Percentiles rank a stretch among this genome's conserved stretches.
phyloP scores from a whole-genome alignment of 352 stramenopile genomes.

The Aphanomyces cochlioides region DNA sequence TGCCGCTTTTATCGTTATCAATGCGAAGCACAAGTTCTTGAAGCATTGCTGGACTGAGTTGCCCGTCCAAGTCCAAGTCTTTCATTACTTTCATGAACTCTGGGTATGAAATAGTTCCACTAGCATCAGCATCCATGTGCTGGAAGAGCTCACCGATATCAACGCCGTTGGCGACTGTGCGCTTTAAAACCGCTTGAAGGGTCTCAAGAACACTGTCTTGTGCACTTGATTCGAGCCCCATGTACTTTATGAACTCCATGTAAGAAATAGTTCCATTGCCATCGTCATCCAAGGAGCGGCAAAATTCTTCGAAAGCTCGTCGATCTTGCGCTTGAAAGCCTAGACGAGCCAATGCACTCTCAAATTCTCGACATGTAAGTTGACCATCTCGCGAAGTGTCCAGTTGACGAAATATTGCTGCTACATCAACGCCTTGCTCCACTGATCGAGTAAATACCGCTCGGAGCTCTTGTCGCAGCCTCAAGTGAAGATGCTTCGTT shows the following conservation, averaged over 20 bases:
- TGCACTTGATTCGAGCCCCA: constrained; percentile 51
- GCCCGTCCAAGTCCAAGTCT: constrained; percentile 19
- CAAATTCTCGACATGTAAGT: constrained; percentile 54
- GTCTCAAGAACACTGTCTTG: constrained; percentile 44
- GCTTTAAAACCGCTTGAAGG: constrained; percentile 48
- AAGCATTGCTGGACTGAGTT: constrained; percentile 7
- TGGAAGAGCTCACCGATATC: constrained; percentile 58
- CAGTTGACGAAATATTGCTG: constrained; percentile 63
- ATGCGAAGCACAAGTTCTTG: constrained; percentile 22
- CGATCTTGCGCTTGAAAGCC: constrained; percentile 42
- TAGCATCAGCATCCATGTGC: constrained; percentile 47
- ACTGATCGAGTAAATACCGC: constrained; percentile 48
- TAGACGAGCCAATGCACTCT: constrained; percentile 47
- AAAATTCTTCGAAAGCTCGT: constrained; percentile 43
- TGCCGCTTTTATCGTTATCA: constrained; percentile 53
- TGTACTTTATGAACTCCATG: constrained; percentile 63
- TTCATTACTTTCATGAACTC: constrained; percentile 25
- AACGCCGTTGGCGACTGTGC: constrained; percentile 47
- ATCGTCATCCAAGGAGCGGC: constrained; percentile 55
- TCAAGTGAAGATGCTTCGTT: background rate
- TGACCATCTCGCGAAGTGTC: constrained; percentile 59
- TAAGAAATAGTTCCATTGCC: constrained; percentile 68
- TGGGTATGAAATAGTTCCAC: constrained; percentile 22
- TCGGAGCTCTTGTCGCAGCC: constrained; percentile 44
- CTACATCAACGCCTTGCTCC: constrained; percentile 54